Evolutionary conservation across 495 filamentous ascomycete genomes (phyloP), one percentile per base, ranked within the genome.

Genomic region (Tetracladium setigerum): DNA sequence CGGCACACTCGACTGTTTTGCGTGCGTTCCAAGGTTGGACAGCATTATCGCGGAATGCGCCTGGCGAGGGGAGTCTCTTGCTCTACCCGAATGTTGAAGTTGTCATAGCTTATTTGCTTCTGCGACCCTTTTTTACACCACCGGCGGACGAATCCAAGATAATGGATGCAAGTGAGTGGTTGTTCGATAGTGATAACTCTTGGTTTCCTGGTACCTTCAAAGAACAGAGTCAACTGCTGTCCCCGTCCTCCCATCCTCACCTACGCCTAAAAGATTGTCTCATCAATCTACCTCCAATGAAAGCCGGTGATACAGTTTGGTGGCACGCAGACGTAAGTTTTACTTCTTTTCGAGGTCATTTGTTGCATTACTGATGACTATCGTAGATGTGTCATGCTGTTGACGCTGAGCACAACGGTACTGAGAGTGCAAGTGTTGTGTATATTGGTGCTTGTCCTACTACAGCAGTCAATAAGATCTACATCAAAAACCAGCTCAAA

Each of bases 11-110:
- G 24, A 41, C 37, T 22, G 55, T 55, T 1, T 39, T 58, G 10
- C 34, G 55, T 10, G 41, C 52, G 5, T 54, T 50, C 51, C 55
- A 58, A 44, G 55, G 55, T 15, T 58, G 55, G 55, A 58, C 55
- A 17, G 55, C 55, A 18, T 37, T 58, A 2, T 54, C 51, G 1
- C 3, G 16, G 15, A 32, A 41, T 27, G 55, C 14, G 18, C 32
- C 52, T 4, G 16, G 43, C 19, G 55, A 58, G 38, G 55, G 55
- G 11, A 41, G 36, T 12, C 40, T 54, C 14, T 32, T 54, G 19
- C 41, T 54, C n/a, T 54, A 45, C 33, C 51, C 51, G 9, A 42
- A 49, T 37, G 22, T 54, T 15, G 44, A 49, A 27, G 33, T 42
- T 22, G 50, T 37, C 0, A 46, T 53, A 9, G 54, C 54, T 6